Conservation (phyloP, 805 yeast genomes). For the Candida odintsovae region DNA sequence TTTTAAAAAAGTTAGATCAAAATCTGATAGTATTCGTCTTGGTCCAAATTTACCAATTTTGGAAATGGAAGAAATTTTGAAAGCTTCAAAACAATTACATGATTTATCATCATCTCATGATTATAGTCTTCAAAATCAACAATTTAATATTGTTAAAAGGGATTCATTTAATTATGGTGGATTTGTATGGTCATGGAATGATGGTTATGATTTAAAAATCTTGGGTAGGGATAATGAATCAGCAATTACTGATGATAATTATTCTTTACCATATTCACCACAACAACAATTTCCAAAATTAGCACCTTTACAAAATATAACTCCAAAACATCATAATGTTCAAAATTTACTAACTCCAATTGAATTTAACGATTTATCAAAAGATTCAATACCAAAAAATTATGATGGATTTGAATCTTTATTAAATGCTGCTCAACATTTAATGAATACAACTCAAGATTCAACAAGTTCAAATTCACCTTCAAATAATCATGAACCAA, state of each 20-base stretch:
- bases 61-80: slow-evolving; percentile 23
- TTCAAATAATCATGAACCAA: background rate
- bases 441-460: slow-evolving; percentile 8
- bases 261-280: slow-evolving; percentile 1
- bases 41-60: slow-evolving; percentile 9
- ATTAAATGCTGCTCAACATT: slow-evolving; percentile 22
- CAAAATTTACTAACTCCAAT: background rate
- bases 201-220: slow-evolving; percentile 17
- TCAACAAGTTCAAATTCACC: background rate
- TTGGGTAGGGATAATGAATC: slow-evolving; percentile 18
- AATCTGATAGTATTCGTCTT: slow-evolving; percentile 13
- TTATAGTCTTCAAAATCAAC: background rate
- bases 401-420: slow-evolving; percentile 19
- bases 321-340: background rate
- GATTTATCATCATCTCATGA: slow-evolving; percentile 12
- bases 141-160: slow-evolving; percentile 1
- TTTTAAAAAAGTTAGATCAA: slow-evolving; percentile 15
- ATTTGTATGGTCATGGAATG: slow-evolving; percentile 22
- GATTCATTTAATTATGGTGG: slow-evolving; percentile 24
- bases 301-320: background rate
- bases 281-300: background rate
- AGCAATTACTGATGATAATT: slow-evolving; percentile 7
- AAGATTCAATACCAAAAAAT: slow-evolving; percentile 16
- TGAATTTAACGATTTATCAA: background rate
- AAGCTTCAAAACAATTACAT: slow-evolving; percentile 24